These are phyloP conservation scores for Acer negundo DNA, from an alignment of 345 rosid genomes.

Conservation along the genomic window DNA sequence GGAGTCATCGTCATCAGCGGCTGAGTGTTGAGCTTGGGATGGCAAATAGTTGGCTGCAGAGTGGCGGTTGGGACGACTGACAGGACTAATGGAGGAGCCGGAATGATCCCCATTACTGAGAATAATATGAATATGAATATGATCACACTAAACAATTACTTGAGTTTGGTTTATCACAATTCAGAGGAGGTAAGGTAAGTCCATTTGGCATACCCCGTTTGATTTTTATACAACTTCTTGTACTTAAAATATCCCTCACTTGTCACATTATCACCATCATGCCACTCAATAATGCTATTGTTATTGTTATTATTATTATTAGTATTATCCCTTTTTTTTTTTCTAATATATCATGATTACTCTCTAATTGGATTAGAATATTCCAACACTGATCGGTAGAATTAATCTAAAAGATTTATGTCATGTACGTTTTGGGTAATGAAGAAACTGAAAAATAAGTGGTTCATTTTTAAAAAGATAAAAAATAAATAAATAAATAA, in stretches of 20 bases:
- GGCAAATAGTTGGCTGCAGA: conserved; percentile 10
- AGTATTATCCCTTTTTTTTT: too few species aligned
- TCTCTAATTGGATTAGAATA: too few species aligned
- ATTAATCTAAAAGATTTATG: too few species aligned
- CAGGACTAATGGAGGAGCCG: neutral
- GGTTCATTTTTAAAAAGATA: too few species aligned
- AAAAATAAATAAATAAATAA: too few species aligned
- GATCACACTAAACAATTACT: neutral
- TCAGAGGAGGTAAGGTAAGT: neutral
- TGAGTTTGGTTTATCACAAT: neutral
- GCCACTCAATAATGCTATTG: neutral
- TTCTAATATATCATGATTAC: too few species aligned
- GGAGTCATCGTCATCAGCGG: conserved; percentile 19
- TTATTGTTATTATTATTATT: too few species aligned
- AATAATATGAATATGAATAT: neutral
- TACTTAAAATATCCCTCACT: neutral
- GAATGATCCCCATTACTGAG: conserved; percentile 13
- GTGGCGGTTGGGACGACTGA: neutral
- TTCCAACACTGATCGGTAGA: too few species aligned
- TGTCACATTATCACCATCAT: neutral
- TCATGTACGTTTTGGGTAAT: too few species aligned
- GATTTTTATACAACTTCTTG: conserved; percentile 10
- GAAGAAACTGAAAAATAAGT: too few species aligned
- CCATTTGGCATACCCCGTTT: neutral
- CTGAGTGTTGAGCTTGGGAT: conserved; percentile 7